These are phyloP conservation scores for Vicia faba DNA, from an alignment of 306 rosid species.

Conservation along the genomic window DNA sequence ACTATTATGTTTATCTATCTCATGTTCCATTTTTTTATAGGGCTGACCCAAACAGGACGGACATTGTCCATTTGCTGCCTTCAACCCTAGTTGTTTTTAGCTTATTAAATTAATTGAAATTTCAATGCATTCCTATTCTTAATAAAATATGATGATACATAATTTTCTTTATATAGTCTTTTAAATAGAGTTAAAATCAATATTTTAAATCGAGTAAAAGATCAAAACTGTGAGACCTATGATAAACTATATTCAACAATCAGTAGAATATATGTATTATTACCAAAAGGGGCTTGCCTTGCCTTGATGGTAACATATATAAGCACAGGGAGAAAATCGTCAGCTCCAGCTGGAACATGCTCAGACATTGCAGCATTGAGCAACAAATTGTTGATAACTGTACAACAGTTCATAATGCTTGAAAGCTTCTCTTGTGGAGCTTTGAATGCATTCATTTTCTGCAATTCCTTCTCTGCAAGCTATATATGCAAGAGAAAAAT, in stretches of 20 bases:
- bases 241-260: background rate
- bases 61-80: no score
- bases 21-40: no score
- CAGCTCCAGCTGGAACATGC: slow-evolving; percentile 71
- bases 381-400: slow-evolving; percentile 70
- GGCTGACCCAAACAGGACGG: no score
- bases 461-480: slow-evolving; percentile 79
- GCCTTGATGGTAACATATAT: slow-evolving; percentile 84
- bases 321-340: slow-evolving; percentile 79
- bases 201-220: no score
- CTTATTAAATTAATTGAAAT: slow-evolving; percentile 19
- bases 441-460: slow-evolving; percentile 67
- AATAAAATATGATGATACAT: background rate
- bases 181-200: no score
- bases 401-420: slow-evolving; percentile 68
- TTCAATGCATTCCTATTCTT: background rate
- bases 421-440: slow-evolving; percentile 73
- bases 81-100: background rate
- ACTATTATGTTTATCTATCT: no score
- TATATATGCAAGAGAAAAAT: slow-evolving; percentile 33
- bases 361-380: slow-evolving; percentile 67
- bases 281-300: slow-evolving; percentile 85
- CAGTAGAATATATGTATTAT: slow-evolving; percentile 52
- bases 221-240: no score
- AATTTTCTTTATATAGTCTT: background rate